Conservation (phyloP, 2,329 filamentous ascomycete genomes). For the Neophaeococcomyces aloes region DNA sequence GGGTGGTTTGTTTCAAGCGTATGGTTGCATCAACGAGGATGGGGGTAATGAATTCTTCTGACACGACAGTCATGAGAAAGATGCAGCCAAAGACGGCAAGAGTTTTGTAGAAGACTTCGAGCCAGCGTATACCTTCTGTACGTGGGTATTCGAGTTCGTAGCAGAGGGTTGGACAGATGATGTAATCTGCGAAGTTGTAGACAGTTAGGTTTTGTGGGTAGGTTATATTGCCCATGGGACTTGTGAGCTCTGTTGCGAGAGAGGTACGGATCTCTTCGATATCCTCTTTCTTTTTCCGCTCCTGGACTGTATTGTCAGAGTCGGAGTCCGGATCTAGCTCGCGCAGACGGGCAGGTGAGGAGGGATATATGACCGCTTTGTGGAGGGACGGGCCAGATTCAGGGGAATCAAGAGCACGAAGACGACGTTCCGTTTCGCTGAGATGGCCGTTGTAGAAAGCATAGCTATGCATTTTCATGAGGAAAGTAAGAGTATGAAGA, state of each 20-base stretch:
- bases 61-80: constrained; percentile 81
- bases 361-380: constrained; percentile 67
- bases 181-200: constrained; percentile 72
- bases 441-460: constrained; percentile 97
- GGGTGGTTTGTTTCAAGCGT: constrained; percentile 39
- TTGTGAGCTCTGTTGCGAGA: constrained; percentile 81
- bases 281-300: constrained; percentile 34
- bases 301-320: constrained; percentile 17
- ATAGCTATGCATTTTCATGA: constrained; percentile 99
- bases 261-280: constrained; percentile 68
- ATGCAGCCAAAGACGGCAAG: constrained; percentile 91
- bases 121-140: constrained; percentile 62
- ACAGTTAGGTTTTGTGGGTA: constrained; percentile 83
- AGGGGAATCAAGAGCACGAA: constrained; percentile 69
- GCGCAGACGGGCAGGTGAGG: constrained; percentile 30
- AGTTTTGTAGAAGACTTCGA: constrained; percentile 72
- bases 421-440: constrained; percentile 70
- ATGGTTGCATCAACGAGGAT: constrained; percentile 65
- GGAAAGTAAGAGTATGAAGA: constrained; percentile 76
- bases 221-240: constrained; percentile 75
- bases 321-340: constrained; percentile 18
- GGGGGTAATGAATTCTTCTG: constrained; percentile 90
- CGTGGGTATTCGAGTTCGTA: constrained; percentile 96
- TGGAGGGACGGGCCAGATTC: constrained; percentile 52
- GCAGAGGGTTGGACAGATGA: constrained; percentile 89